Base-by-base conservation (phyloP, 23 red algal species). In the Cyanidioschyzon merolae region DNA sequence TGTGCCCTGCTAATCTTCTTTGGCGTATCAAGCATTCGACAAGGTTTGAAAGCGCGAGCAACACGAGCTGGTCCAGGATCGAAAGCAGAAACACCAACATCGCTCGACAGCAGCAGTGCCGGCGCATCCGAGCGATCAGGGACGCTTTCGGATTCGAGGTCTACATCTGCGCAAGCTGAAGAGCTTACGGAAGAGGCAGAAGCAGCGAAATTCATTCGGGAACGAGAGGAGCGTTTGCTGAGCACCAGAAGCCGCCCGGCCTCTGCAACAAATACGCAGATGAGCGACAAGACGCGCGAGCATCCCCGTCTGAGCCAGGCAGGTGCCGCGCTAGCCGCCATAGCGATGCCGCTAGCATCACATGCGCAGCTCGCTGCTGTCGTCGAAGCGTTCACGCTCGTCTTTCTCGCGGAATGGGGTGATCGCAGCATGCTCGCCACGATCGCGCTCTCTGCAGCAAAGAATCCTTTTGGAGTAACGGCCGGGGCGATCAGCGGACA, bases 321-420 rank as follows among this genome's bases (percentile, higher is more conserved):
- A 27, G 63, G 63, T 7, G 63, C 32, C 2, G 32, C 32, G 16
- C 29, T 71, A 27, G 63, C 63, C 12, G 21, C 63, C n/a, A 25
- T 71, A 3, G 32, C 63, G 2, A 71, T 71, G 63, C 63, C 63
- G 32, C 32, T 71, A 7, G 63, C 63, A 7, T 32, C 63, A 7
- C 63, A 35, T 35, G 63, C 63, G 29, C 63, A 71, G 32, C 32
- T 25, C 7, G 80, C 91, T 41, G 74, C 91, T 34, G 80, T 89
- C 17, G 76, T 86, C 38, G 82, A 92, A 59, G 89, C 94, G 31
- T 89, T 83, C 57, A 83, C 79, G 58, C 83, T 96, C 76, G 89
- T 87, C n/a, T 89, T 85, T 58, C 76, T 96, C 29, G 92, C 92
- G 37, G 92, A 96, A 67, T 96, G 92, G 92, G 92, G 92, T n/a